Conservation (phyloP, 2,329 filamentous ascomycete genomes). For the Lachnellula occidentalis region DNA sequence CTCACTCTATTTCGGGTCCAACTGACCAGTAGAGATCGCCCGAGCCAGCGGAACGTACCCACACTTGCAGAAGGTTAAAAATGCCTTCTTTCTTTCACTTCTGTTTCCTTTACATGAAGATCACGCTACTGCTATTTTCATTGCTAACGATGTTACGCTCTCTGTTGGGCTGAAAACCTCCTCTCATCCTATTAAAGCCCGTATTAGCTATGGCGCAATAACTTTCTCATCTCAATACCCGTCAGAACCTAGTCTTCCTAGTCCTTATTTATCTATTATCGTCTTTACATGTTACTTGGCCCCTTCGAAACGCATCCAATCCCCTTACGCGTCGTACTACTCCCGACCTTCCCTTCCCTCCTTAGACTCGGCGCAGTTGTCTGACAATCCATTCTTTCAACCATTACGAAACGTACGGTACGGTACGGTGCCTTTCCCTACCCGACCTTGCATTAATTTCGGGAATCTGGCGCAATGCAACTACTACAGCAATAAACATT, state of each 20-base stretch:
- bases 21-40: background rate
- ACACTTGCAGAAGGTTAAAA: background rate
- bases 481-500: background rate
- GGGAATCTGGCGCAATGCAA: constrained; percentile 8
- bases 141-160: constrained; percentile 3
- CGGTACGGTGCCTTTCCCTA: background rate
- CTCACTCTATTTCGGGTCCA: background rate
- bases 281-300: constrained; percentile 20
- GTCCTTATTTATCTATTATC: background rate
- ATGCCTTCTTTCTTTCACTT: background rate
- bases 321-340: background rate
- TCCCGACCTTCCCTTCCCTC: constrained; percentile 12
- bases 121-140: background rate
- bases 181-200: constrained; percentile 11
- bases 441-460: too few species aligned
- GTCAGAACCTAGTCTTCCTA: constrained; percentile 1
- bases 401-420: constrained; percentile 4
- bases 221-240: constrained; percentile 7
- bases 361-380: constrained; percentile 8
- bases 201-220: constrained; percentile 17
- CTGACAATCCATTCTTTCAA: background rate
- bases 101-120: background rate
- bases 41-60: background rate
- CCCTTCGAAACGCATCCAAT: background rate
- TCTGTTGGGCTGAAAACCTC: background rate